phyloP scores from a whole-genome alignment of 805 yeast species.

The Komagataella ulmi region DNA sequence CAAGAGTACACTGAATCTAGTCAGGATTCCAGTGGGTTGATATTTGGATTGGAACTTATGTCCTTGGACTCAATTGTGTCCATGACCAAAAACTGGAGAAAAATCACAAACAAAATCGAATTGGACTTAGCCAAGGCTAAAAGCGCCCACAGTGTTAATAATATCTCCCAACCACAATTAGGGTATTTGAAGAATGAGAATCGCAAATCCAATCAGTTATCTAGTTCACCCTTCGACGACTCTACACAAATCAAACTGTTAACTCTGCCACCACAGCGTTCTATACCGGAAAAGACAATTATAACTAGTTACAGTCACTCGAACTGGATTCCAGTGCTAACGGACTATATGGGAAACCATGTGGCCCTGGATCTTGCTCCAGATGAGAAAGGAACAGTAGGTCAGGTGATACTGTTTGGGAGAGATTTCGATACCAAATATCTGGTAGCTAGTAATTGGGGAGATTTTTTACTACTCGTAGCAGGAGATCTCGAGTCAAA shows the following conservation, averaged over 20 bases:
- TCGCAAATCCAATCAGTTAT: not conserved
- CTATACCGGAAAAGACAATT: conserved; percentile 62
- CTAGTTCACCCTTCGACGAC: not conserved
- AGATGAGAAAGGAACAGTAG: conserved; percentile 58
- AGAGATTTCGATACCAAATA: conserved; percentile 83
- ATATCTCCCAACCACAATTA: conserved; percentile 7
- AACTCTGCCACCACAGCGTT: conserved; percentile 35
- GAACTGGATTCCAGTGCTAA: conserved; percentile 79
- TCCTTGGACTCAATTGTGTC: conserved; percentile 63
- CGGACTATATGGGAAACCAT: conserved; percentile 81
- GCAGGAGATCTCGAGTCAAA: conserved; percentile 77
- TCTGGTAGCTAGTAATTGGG: conserved; percentile 77
- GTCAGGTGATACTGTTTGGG: conserved; percentile 85
- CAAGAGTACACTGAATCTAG: conserved; percentile 54
- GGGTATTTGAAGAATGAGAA: conserved; percentile 8
- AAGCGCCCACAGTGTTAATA: conserved; percentile 3
- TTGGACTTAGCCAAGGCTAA: conserved; percentile 10
- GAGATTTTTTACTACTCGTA: conserved; percentile 64
- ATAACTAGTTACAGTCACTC: conserved; percentile 67
- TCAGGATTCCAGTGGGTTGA: conserved; percentile 31
- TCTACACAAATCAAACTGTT: conserved; percentile 20
- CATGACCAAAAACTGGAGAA: conserved; percentile 75
- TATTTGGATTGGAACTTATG: conserved; percentile 70
- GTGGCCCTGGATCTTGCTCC: conserved; percentile 79
- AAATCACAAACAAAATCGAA: conserved; percentile 36